Percentiles rank a stretch among this genome's conserved stretches.
phyloP scores from a whole-genome alignment of 345 rosid genomes.

The Erodium maritimum region DNA sequence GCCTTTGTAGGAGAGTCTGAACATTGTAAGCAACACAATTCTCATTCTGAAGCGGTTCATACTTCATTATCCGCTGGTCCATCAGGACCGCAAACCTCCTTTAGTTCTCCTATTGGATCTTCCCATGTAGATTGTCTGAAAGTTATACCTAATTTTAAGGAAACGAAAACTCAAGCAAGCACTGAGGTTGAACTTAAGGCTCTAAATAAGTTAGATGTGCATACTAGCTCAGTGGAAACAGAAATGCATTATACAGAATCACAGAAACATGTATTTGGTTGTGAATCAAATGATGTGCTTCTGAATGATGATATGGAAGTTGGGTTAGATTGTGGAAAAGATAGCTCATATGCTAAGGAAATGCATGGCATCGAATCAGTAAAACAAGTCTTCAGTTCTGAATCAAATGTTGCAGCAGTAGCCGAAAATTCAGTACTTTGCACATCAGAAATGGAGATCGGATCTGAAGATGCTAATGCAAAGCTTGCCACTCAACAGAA shows the following conservation, averaged over 20 bases:
- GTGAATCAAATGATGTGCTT: conserved; percentile 14
- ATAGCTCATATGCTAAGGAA: conserved; percentile 14
- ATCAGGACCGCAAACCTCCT: conserved; percentile 6
- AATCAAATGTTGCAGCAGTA: conserved; percentile 13
- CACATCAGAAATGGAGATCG: conserved; percentile 7
- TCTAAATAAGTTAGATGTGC: conserved; percentile 4
- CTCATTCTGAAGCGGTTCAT: conserved; percentile 13
- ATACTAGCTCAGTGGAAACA: neutral
- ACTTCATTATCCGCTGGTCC: conserved; percentile 11
- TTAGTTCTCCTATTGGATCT: conserved; percentile 8
- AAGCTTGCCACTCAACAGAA: conserved; percentile 6
- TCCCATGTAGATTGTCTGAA: conserved; percentile 6
- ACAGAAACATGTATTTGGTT: conserved; percentile 12
- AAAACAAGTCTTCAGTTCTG: conserved; percentile 13
- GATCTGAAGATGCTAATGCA: conserved; percentile 4
- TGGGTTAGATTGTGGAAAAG: conserved; percentile 7
- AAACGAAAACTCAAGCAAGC: conserved; percentile 8
- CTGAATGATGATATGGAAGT: conserved; percentile 16
- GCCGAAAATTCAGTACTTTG: conserved; percentile 16
- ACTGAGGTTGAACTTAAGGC: conserved; percentile 11
- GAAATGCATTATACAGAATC: conserved; percentile 14
- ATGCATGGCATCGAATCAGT: conserved; percentile 12
- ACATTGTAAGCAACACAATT: conserved; percentile 1
- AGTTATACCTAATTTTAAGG: conserved; percentile 12
- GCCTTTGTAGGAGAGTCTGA: conserved; percentile 17